Percentiles rank a stretch among this genome's conserved stretches.
phyloP scores from a whole-genome alignment of 2,329 filamentous ascomycete species.

The Calonectria pteridis region DNA sequence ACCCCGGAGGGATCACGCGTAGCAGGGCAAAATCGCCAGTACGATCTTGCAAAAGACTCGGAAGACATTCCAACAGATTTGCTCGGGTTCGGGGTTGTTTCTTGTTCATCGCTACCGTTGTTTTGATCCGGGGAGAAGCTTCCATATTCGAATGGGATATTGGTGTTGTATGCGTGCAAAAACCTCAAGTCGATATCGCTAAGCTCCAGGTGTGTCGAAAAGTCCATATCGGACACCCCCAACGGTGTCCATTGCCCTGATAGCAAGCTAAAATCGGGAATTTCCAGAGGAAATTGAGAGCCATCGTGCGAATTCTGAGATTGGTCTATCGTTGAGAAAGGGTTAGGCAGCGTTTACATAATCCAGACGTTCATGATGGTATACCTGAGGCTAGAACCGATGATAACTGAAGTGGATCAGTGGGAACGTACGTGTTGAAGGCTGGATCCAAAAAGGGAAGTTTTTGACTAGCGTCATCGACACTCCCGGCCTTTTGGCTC shows the following conservation, averaged over 20 bases:
- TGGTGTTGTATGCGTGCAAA: conserved; percentile 4
- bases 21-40: not conserved
- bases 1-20: not conserved
- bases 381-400: not conserved
- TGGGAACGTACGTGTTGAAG: not conserved
- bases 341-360: not conserved
- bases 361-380: no score
- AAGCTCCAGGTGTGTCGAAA: not conserved
- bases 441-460: not conserved
- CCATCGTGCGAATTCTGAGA: not conserved
- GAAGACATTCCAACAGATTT: not conserved
- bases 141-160: conserved; percentile 4
- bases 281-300: not conserved
- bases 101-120: not conserved
- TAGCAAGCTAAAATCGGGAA: not conserved
- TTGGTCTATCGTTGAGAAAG: not conserved
- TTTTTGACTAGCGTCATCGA: not conserved
- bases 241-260: not conserved
- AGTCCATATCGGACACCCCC: not conserved
- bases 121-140: not conserved
- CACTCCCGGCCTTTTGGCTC: not conserved
- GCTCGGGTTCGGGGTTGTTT: not conserved
- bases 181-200: not conserved
- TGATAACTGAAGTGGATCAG: not conserved
- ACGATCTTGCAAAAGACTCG: not conserved